Evolutionary conservation across 192 early-diverging fungal genomes (phyloP).

Genomic region (Coemansia sp.): DNA sequence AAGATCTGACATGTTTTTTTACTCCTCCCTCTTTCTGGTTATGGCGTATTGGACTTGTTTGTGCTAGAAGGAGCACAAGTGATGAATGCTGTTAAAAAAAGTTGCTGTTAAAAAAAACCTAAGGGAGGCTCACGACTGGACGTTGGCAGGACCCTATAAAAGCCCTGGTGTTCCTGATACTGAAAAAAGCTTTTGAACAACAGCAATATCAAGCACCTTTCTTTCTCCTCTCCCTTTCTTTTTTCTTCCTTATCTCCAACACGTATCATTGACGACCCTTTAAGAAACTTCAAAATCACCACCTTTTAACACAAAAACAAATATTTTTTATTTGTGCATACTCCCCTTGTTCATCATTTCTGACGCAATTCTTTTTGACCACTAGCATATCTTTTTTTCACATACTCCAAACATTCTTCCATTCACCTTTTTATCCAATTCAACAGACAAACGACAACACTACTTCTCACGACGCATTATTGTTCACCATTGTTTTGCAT

Average conservation of each 20-base stretch:
- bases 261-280: not conserved
- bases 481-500: not conserved
- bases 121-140: not conserved
- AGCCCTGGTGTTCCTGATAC: not conserved
- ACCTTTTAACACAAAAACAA: not conserved
- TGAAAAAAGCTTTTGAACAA: not conserved
- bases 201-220: not conserved
- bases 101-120: not conserved
- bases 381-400: not conserved
- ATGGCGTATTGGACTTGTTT: not conserved
- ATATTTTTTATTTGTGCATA: not conserved
- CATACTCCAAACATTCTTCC: conserved; percentile 2
- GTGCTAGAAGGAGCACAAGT: not conserved
- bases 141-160: not conserved
- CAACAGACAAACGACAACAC: not conserved
- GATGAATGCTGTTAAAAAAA: not conserved
- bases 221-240: not conserved
- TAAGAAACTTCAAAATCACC: not conserved
- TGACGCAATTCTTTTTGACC: not conserved
- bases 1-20: not conserved
- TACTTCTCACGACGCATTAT: not conserved
- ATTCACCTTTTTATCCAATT: not conserved
- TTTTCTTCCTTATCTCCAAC: not conserved
- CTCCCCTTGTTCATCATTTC: not conserved
- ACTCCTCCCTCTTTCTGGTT: not conserved